Base-by-base conservation (phyloP, 2,329 filamentous ascomycete genomes). In the Colletotrichum caudatum region DNA sequence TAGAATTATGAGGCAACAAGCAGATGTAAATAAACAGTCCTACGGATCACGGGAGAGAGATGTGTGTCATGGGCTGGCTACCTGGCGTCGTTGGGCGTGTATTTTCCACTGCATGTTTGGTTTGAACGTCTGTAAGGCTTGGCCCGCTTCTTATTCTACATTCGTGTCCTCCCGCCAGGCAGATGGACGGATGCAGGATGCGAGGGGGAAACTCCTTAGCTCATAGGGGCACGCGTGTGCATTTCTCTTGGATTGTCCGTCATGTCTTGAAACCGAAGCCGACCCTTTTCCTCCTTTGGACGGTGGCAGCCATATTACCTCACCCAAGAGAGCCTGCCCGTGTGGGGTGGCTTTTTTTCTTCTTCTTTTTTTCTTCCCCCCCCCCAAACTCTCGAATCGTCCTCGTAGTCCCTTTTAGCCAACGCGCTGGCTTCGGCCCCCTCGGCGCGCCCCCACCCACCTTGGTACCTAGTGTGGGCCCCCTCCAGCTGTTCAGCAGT, bases 201-300 rank as follows among this genome's bases (percentile, higher is more conserved):
- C 26, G 37, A 58, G 56, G n/a, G 51, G n/a, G 51, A n/a, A 35
- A 8, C 16, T 46, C 14, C 57, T 46, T 46, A 12, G 57, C 23
- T 29, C 20, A 18, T 16, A 59, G 8, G 46, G 20, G 29, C 58
- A 44, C 12, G 9, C 35, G n/a, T 26, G 39, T 26, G 39, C 26
- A 48, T 48, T 18, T 29, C 26, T 60, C 26, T 26, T 33, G 41
- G 20, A 12, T n/a, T 46, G 8, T 60, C 39, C 39, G 8, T 46
- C 23, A 57, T 57, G 54, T 23, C 33, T 39, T 33, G 57, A n/a
- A 60, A 46, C 23, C 16, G 26, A 60, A 46, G 39, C 57, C 41
- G 33, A 18, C 41, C 26, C 39, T 46, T 46, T 33, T 20, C 11
- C 26, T 33, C 9, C 57, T 33, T 46, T 26, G 39, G 57, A 33